Base-by-base conservation (phyloP, 2,329 filamentous ascomycete genomes). In the Fusarium verticillioides region DNA sequence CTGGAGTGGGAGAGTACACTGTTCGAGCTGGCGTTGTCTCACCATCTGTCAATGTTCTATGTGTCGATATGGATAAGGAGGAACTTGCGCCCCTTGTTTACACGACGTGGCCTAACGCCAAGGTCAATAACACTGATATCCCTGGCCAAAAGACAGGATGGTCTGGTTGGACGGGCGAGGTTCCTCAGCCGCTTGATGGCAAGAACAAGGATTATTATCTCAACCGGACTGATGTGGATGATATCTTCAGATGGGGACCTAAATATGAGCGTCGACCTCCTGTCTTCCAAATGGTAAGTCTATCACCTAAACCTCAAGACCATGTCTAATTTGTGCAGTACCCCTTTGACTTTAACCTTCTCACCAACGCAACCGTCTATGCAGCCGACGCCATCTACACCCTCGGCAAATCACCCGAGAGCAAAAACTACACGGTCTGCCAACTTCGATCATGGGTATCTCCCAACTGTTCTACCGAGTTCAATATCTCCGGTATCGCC, bases 41-140 rank as follows among this genome's bases (percentile, higher is more conserved):
- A 1, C 93, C 93, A 0, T 85, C 88, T 0, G 81, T 95, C 49
- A 94, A 95, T 70, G 91, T 94, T 1, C 81, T 95, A 37, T 96
- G 94, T 74, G 91, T 88, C 3, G 92, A 93, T 46, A 85, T 95
- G 84, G 85, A 85, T 1, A 64, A 79, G 26, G 75, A 84, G 0
- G 92, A 94, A 60, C 80, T 96, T 4, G 80, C 78, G 0, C 93
- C 93, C 0, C 81, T 95, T 4, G 83, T 95, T 0, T 94, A 92
- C 68, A 85, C 85, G 0, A 71, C 81, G 4, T 95, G 91, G 91
- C 87, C 89, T 0, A 63, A 85, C 34, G 83, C 78, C 3, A 76
- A 61, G 12, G 82, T 52, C 18, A 81, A 72, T 12, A 21, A 30
- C n/a, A 86, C 78, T 23, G 84, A 73, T 44, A 81, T 78, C 11